Evolutionary conservation across 2,329 filamentous ascomycete genomes (phyloP), one percentile per base, ranked within the genome.

Genomic region (Rutstroemia sydowiana): DNA sequence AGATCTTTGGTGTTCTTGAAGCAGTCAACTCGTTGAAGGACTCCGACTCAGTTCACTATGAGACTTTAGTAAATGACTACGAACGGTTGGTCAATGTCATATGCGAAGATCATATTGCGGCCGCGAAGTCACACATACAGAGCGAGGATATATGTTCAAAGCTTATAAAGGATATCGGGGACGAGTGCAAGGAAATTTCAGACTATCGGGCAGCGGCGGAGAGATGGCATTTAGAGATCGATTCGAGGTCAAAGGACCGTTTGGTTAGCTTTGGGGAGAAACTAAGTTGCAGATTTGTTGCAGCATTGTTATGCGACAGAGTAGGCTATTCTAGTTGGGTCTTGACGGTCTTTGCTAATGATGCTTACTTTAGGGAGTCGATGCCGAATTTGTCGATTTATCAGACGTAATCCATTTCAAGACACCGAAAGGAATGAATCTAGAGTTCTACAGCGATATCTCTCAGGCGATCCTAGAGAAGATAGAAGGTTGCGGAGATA

Each of bases 201-300:
- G 90, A 89, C 70, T 93, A 84, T 63, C 76, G 83, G 52, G 70
- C 75, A 30, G 82, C 80, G 1, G 78, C 80, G 9, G 81, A 79
- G 67, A 74, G 81, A 57, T 85, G 84, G 69, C 81, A 84, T 64
- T 72, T 85, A 39, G 87, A 91, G 68, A 86, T 91, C 64, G 88
- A 88, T 66, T 79, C 85, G 5, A 78, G 85, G 62, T 85, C 84
- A 54, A 88, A 90, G 68, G 88, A 93, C 65, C 86, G 92, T 61
- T 88, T 98, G 56, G 85, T 97, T 55, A 95, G 90, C 68, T 90
- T 93, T 61, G 93, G 93, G 51, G 93, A 98, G 76, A 97, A 95
- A 73, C 75, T 98, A 60, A 95, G 89, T 70, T 97, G 92, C 69
- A 80, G 85, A 30, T 93, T 93, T 68, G 91, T 98, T 86, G 80